A percentile compares a stretch with the other conserved stretches of the same genome.
Conservation (phyloP, 148 eudicot species). For the Fallopia convolvulus region DNA sequence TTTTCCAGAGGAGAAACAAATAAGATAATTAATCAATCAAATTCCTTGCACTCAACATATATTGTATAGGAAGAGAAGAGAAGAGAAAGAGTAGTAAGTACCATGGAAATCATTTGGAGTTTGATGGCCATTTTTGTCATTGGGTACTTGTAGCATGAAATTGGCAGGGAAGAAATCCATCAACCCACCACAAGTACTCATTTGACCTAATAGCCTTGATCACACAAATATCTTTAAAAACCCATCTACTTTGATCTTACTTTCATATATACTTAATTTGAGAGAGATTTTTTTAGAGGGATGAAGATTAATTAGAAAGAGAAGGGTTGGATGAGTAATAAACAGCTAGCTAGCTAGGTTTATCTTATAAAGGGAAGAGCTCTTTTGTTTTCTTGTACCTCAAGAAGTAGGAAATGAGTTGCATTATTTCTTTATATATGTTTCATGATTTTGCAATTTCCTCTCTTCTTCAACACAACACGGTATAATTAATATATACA, state of each 20-base stretch:
- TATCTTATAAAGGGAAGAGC: not conserved
- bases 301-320: not conserved
- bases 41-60: too few relatives aligned
- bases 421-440: not conserved
- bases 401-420: not conserved
- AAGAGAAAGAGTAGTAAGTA: slow-evolving; percentile 5
- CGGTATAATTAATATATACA: not conserved
- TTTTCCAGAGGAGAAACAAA: not conserved
- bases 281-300: not conserved
- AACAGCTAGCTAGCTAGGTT: not conserved
- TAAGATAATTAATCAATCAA: not conserved
- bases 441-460: not conserved
- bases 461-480: not conserved
- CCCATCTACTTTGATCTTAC: not conserved
- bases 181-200: slow-evolving; percentile 10
- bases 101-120: slow-evolving; percentile 15
- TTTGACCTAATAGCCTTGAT: not conserved
- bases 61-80: not conserved
- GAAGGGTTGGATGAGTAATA: not conserved
- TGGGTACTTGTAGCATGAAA: slow-evolving; percentile 16
- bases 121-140: slow-evolving; percentile 10
- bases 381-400: not conserved
- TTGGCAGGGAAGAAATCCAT: slow-evolving; percentile 22
- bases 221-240: not conserved
- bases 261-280: not conserved